Base-by-base conservation (phyloP, 2,329 filamentous ascomycete genomes). In the Trichoderma arundinaceum region DNA sequence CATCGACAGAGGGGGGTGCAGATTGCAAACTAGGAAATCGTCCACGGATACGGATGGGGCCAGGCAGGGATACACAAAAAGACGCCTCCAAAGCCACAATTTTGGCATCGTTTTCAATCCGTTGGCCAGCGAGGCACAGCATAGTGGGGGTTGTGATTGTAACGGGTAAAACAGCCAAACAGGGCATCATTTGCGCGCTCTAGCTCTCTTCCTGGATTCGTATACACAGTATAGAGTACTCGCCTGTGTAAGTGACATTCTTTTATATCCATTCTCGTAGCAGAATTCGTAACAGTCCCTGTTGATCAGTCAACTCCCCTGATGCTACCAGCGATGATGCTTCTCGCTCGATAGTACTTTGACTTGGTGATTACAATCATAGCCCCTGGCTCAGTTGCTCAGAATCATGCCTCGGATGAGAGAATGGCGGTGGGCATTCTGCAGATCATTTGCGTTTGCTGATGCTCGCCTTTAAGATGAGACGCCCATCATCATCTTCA, bases 401-500 rank as follows among this genome's bases (percentile, higher is more conserved):
- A 3, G 7, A 19, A 12, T n/a, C n/a, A 32, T 8, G 17, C 38
- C 19, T 43, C 44, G 12, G 28, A 22, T 22, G n/a, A 62, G 33
- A 19, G 22, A 28, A 51, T 49, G 46, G 35, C 19, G n/a, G 28
- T 46, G 43, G 56, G 43, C 32, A 39, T 33, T 33, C 28, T 62
- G 59, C 38, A 62, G 59, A 62, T 62, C 59, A 39, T 35, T 17
- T 10, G 43, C 19, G 38, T 22, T 38, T 44, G 48, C 13, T 53
- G 39, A 62, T 15, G 59, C 48, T 41, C 19, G 48, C 22, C 22
- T 39, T 35, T 44, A 33, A 53, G 59, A 61, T 61, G 46, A 51
- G 19, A 49, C 46, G 58, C 58, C 7, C 48, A 62, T 53, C 59
- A 38, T 41, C 59, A 60, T 60, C 59, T 17, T 17, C 33, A 32